Conservation (phyloP, 2,329 filamentous ascomycete species). For the Colletotrichum somersetense region DNA sequence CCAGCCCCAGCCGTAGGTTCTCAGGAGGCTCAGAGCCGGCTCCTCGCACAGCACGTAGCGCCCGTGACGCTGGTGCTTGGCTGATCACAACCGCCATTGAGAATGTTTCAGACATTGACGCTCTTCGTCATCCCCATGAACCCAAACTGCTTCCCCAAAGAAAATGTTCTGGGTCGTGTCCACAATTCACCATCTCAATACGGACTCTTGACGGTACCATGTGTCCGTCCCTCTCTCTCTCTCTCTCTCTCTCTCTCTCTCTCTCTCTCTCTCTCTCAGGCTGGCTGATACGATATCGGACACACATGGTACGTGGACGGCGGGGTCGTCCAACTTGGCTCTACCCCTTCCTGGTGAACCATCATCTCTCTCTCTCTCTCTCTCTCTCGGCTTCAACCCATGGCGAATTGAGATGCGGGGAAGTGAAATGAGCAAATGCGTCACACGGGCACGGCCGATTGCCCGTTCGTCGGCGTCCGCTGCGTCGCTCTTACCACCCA, state of each 20-base stretch:
- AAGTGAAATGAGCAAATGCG: conserved; percentile 4
- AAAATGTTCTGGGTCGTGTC: conserved; percentile 7
- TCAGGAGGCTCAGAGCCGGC: conserved; percentile 9
- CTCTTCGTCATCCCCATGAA: conserved; percentile 36
- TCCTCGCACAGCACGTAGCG: conserved; percentile 18
- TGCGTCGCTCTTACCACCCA: neutral
- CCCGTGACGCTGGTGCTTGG: conserved; percentile 29
- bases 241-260: no score
- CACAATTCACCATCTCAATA: conserved; percentile 2
- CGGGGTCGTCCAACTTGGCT: conserved; percentile 3
- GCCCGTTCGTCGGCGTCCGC: neutral
- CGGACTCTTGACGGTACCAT: neutral
- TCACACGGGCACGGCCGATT: conserved; percentile 8
- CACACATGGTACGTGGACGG: conserved; percentile 1
- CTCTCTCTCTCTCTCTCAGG: no score
- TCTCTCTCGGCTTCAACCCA: neutral
- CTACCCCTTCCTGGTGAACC: neutral
- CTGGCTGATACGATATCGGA: conserved; percentile 19
- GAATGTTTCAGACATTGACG: conserved; percentile 32
- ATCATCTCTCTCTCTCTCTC: neutral
- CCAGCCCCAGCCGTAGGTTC: neutral
- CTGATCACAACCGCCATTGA: conserved; percentile 24
- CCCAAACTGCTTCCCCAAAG: conserved; percentile 14
- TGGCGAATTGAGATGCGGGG: conserved; percentile 9
- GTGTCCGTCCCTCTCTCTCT: neutral